These are phyloP conservation scores for Ogataea pignaliae DNA, from an alignment of 805 yeast genomes.

Conservation along the genomic window DNA sequence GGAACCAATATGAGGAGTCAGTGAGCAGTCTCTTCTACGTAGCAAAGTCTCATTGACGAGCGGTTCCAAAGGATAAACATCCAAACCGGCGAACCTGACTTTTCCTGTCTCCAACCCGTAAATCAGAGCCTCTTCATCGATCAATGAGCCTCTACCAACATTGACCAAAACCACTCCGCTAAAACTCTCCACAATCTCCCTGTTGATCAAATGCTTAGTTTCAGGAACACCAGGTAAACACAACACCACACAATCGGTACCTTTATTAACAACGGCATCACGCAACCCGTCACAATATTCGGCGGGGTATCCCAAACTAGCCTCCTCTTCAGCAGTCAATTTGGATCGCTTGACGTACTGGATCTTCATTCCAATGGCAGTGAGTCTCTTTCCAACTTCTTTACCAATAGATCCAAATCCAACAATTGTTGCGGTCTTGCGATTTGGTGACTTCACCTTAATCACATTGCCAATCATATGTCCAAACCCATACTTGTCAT, in stretches of 20 bases:
- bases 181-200: conserved; percentile 40
- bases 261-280: conserved; percentile 20
- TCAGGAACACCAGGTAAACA: conserved; percentile 63
- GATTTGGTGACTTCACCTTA: conserved; percentile 46
- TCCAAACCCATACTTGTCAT: conserved; percentile 35
- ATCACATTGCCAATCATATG: conserved; percentile 42
- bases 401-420: conserved; percentile 79
- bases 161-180: conserved; percentile 62
- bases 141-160: conserved; percentile 69
- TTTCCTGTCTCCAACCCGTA: conserved; percentile 57
- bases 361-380: conserved; percentile 59
- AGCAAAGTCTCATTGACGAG: conserved; percentile 43
- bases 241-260: conserved; percentile 53
- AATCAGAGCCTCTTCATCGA: conserved; percentile 63
- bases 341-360: conserved; percentile 55
- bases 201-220: conserved; percentile 53
- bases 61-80: conserved; percentile 69
- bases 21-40: conserved; percentile 55
- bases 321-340: conserved; percentile 33
- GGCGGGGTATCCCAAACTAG: conserved; percentile 40
- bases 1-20: conserved; percentile 72
- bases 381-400: conserved; percentile 52
- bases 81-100: conserved; percentile 64
- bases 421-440: conserved; percentile 56
- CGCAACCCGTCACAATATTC: conserved; percentile 43